Evolutionary conservation across 352 stramenopile genomes (phyloP), one percentile per base, ranked within the genome.

Genomic region (Globisporangium iwayamae): DNA sequence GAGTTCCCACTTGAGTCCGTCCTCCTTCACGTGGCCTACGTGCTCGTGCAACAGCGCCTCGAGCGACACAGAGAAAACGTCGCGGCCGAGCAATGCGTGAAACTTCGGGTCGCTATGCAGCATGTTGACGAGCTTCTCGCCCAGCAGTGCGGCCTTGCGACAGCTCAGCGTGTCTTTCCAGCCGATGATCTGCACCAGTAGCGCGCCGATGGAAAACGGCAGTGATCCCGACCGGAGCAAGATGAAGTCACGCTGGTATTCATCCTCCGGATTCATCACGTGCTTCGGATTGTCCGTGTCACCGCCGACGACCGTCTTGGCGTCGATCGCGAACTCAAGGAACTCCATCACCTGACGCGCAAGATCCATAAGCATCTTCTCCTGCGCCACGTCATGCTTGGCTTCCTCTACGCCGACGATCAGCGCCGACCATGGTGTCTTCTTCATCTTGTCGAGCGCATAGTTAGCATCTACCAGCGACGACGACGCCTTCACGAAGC

Each of bases 1-100:
- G 14, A 93, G 75, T 63, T 93, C 84, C 84, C 84, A 93, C 57
- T 91, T 93, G 14, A 93, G 72, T 10, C 77, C 77, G 56, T 93
- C 84, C 68, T 93, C 84, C 67, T 91, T 90, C 39, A 89, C 82
- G 56, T 88, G 75, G 28, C 80, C 82, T 5, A 74, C 66, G 55
- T 84, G 69, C 46, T 93, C 81, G 20, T 75, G 68, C 22, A 93
- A 32, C 38, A 93, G 66, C 28, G 75, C 72, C 30, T 84, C 69
- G 7, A 93, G 65, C 18, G 75, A 74, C 18, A 79, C 79, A 1
- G 77, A 72, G 56, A 93, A 93, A 18, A 93, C 51, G 16, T 90
- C 82, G 6, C 74, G 74, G 0, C 82, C 84, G 5, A 93, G 64
- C 20, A 89, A 63, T 1, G 50, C 38, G 39, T 87, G 62, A 53